phyloP scores from a whole-genome alignment of 257 asterid species.

The Rhazya stricta region DNA sequence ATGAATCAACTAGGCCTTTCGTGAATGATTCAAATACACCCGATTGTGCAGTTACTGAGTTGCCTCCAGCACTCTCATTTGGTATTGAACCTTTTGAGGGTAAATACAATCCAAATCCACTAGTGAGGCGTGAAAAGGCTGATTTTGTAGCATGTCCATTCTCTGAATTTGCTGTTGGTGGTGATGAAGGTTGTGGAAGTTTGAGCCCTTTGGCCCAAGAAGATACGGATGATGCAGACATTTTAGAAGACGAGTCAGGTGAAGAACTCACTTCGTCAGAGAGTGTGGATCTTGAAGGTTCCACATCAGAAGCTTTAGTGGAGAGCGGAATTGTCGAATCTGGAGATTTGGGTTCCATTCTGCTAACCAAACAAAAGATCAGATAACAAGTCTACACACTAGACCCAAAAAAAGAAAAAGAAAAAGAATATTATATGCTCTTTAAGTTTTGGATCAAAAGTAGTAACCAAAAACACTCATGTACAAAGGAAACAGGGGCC shows the following conservation, averaged over 20 bases:
- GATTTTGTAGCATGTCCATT: conserved; percentile 40
- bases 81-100: conserved; percentile 42
- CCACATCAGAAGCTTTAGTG: conserved; percentile 41
- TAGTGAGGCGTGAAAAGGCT: conserved; percentile 72
- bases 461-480: neutral
- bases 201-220: conserved; percentile 64
- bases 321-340: conserved; percentile 37
- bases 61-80: conserved; percentile 40
- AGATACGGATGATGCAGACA: conserved; percentile 49
- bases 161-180: conserved; percentile 39
- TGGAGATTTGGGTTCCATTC: conserved; percentile 64
- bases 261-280: conserved; percentile 36
- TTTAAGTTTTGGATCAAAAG: neutral
- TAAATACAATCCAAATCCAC: conserved; percentile 67
- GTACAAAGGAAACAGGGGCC: neutral
- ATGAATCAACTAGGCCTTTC: conserved; percentile 87
- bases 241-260: conserved; percentile 40
- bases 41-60: conserved; percentile 51
- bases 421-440: neutral
- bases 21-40: conserved; percentile 69
- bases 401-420: neutral
- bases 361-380: conserved; percentile 14
- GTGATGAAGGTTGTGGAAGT: conserved; percentile 44
- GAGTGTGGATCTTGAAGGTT: conserved; percentile 29
- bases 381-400: conserved; percentile 13